Evolutionary conservation across 495 filamentous ascomycete genomes (phyloP).

Genomic region (Annulohypoxylon stygium): DNA sequence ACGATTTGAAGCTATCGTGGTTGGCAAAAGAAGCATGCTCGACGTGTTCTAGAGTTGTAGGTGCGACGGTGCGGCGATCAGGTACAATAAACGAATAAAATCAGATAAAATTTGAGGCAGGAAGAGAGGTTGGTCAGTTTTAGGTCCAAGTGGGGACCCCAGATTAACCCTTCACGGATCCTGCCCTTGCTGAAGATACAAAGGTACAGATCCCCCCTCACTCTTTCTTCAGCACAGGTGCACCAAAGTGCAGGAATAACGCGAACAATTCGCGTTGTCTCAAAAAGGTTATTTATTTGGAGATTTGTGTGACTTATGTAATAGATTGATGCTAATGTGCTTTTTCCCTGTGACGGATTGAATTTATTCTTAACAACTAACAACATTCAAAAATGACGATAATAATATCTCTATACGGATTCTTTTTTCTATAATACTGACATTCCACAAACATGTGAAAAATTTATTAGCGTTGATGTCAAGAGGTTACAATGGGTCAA

Average conservation of each 20-base stretch:
- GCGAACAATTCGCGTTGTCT: constrained; percentile 31
- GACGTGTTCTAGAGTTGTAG: constrained; percentile 22
- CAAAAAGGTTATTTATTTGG: constrained; percentile 38
- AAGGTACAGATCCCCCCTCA: constrained; percentile 13
- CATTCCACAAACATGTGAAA: constrained; percentile 29
- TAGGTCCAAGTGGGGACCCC: constrained; percentile 4
- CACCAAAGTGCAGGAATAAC: constrained; percentile 6
- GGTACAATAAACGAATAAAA: constrained; percentile 12
- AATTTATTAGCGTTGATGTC: constrained; percentile 10
- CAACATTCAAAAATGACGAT: not conserved
- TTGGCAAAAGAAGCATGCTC: constrained; percentile 26
- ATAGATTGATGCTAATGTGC: not conserved
- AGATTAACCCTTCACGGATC: constrained; percentile 7
- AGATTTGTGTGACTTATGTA: not conserved
- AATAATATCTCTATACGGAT: not conserved
- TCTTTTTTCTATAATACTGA: not conserved
- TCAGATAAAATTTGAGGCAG: constrained; percentile 25
- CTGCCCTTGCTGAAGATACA: not conserved
- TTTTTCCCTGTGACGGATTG: not conserved
- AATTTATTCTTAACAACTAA: not conserved
- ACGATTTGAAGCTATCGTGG: constrained; percentile 34
- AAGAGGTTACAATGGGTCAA: constrained; percentile 31
- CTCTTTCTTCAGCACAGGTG: constrained; percentile 7
- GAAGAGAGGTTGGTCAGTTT: constrained; percentile 39
- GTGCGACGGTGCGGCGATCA: constrained; percentile 33